Evolutionary conservation across 495 filamentous ascomycete genomes (phyloP).

Genomic region (Penicillium ucsense): DNA sequence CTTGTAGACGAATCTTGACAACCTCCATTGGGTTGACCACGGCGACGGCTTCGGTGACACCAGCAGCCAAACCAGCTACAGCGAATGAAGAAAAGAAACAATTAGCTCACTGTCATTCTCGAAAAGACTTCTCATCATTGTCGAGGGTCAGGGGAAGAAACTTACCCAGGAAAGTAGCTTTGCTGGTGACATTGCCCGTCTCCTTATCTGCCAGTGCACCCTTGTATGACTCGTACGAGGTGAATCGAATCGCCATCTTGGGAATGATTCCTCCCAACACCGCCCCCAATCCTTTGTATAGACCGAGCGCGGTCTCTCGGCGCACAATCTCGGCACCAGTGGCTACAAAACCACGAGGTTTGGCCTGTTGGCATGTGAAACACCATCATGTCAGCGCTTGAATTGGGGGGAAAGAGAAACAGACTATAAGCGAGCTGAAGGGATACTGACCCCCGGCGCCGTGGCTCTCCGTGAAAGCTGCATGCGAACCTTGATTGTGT

Average conservation of each 20-base stretch:
- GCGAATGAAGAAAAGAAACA: not conserved
- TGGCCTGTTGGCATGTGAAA: constrained; percentile 32
- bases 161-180: constrained; percentile 72
- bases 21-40: constrained; percentile 99
- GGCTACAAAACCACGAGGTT: constrained; percentile 75
- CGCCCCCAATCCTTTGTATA: constrained; percentile 96
- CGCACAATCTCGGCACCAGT: constrained; percentile 83
- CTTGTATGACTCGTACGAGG: constrained; percentile 95
- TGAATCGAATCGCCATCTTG: constrained; percentile 99
- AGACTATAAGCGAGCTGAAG: no score
- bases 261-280: constrained; percentile 95
- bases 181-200: constrained; percentile 59
- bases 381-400: constrained; percentile 10
- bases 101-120: not conserved
- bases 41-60: constrained; percentile 90
- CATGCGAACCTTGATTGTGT: constrained; percentile 99
- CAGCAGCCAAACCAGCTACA: constrained; percentile 76
- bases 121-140: no score
- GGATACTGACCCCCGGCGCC: constrained; percentile 57
- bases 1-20: constrained; percentile 94
- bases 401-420: not conserved
- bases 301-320: constrained; percentile 78
- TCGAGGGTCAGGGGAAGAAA: not conserved
- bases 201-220: constrained; percentile 61
- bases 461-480: constrained; percentile 84